phyloP scores from a whole-genome alignment of 805 yeast genomes.

The Spathaspora boniae region DNA sequence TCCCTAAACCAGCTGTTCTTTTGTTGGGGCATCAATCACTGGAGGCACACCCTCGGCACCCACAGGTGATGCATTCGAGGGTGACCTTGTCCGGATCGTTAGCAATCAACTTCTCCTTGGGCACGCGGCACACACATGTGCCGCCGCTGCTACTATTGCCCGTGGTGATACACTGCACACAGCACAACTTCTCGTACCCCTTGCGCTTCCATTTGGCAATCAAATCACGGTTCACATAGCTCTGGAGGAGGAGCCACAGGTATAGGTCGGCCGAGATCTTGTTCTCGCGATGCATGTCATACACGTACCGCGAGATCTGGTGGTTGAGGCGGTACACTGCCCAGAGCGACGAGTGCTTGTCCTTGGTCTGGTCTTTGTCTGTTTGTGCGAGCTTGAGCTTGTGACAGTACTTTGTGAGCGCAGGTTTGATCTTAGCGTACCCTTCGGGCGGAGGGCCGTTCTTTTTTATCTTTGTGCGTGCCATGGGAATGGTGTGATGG shows the following conservation, averaged over 20 bases:
- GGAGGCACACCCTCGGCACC: conserved; percentile 82
- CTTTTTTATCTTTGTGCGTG: conserved; percentile 40
- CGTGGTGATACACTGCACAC: conserved; percentile 75
- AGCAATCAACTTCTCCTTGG: conserved; percentile 49
- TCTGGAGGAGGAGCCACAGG: conserved; percentile 67
- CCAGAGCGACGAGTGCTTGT: conserved; percentile 63
- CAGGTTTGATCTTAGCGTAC: conserved; percentile 63
- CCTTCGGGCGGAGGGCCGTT: conserved; percentile 69
- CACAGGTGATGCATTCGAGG: conserved; percentile 72
- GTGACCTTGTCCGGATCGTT: conserved; percentile 17
- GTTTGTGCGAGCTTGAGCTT: conserved; percentile 51
- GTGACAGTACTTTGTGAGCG: conserved; percentile 55
- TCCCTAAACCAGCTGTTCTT: background rate
- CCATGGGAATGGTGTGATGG: conserved; percentile 42
- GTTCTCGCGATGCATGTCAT: conserved; percentile 67
- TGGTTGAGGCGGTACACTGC: conserved; percentile 68
- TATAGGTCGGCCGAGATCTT: conserved; percentile 66
- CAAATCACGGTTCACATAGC: conserved; percentile 61
- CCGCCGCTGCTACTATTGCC: conserved; percentile 56
- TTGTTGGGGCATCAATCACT: conserved; percentile 45
- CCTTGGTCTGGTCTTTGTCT: conserved; percentile 32
- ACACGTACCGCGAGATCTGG: conserved; percentile 72
- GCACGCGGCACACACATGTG: conserved; percentile 85
- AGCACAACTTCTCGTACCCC: conserved; percentile 85
- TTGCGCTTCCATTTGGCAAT: conserved; percentile 81